A percentile compares a stretch with the other conserved stretches of the same genome.
These are phyloP conservation scores for Colletotrichum trifolii DNA, from an alignment of 2,329 filamentous ascomycete genomes.

Conservation along the genomic window DNA sequence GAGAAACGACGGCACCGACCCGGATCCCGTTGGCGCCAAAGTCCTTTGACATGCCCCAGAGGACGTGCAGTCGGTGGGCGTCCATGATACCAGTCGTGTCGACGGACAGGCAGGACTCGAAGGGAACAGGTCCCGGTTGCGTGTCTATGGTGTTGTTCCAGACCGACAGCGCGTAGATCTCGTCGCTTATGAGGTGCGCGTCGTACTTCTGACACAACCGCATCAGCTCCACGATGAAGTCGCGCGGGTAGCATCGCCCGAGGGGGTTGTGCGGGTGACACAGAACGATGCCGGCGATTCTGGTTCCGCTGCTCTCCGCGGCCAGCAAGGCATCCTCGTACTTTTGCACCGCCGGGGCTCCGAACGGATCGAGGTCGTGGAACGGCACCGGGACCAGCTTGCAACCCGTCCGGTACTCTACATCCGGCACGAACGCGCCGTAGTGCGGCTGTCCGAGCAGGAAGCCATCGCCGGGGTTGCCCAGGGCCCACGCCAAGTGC, in stretches of 20 bases:
- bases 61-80: slow-evolving; percentile 52
- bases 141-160: slow-evolving; percentile 52
- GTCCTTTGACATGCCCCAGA: slow-evolving; percentile 47
- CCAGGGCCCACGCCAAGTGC: slow-evolving; percentile 52
- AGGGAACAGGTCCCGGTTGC: slow-evolving; percentile 49
- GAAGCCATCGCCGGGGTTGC: slow-evolving; percentile 52
- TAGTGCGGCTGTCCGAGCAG: slow-evolving; percentile 59
- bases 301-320: slow-evolving; percentile 45
- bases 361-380: slow-evolving; percentile 13
- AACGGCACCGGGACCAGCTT: slow-evolving; percentile 32
- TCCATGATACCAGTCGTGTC: slow-evolving; percentile 49
- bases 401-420: slow-evolving; percentile 54
- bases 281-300: slow-evolving; percentile 13
- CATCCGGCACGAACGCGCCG: slow-evolving; percentile 59
- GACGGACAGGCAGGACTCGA: slow-evolving; percentile 53
- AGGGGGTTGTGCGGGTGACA: slow-evolving; percentile 51
- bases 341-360: slow-evolving; percentile 1
- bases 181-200: slow-evolving; percentile 59
- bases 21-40: slow-evolving; percentile 59
- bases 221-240: slow-evolving; percentile 18
- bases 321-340: slow-evolving; percentile 43
- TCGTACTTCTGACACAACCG: slow-evolving; percentile 41
- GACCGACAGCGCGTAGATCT: slow-evolving; percentile 59
- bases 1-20: slow-evolving; percentile 46
- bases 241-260: slow-evolving; percentile 21